phyloP scores from a whole-genome alignment of 2,329 filamentous ascomycete species.

The Macrophomina phaseolina region DNA sequence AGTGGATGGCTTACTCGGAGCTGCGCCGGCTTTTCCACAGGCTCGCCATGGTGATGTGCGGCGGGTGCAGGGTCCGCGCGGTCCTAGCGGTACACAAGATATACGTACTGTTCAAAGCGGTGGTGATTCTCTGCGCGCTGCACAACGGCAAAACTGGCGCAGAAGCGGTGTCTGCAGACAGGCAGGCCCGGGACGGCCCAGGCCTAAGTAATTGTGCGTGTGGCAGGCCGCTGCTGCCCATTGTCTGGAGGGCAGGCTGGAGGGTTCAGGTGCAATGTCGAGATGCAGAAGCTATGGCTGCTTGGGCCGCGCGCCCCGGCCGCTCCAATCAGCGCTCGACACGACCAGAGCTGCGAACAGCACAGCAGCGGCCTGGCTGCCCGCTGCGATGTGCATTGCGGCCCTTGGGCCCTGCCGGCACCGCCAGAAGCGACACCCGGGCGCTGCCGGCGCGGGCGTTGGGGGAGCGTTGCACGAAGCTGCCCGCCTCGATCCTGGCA shows the following conservation, averaged over 20 bases:
- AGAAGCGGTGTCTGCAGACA: neutral
- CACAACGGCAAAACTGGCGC: constrained; percentile 7
- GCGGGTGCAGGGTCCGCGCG: constrained; percentile 20
- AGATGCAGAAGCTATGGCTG: constrained; percentile 17
- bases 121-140: constrained; percentile 16
- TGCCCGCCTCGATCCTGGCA: constrained; percentile 15
- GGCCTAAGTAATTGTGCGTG: constrained; percentile 7
- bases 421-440: constrained; percentile 8
- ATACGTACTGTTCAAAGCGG: constrained; percentile 12
- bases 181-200: neutral
- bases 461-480: constrained; percentile 6
- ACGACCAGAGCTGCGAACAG: constrained; percentile 24
- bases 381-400: constrained; percentile 9
- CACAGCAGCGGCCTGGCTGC: constrained; percentile 14
- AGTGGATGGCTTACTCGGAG: constrained; percentile 45
- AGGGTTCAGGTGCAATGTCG: constrained; percentile 14
- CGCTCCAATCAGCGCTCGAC: constrained; percentile 26
- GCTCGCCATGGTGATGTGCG: constrained; percentile 42
- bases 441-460: constrained; percentile 1
- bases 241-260: neutral
- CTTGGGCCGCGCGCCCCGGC: neutral
- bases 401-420: constrained; percentile 12
- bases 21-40: constrained; percentile 46
- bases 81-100: constrained; percentile 10
- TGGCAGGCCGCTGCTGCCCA: neutral